phyloP scores from a whole-genome alignment of 257 asterid species.

The Capsicum rhomboideum region DNA sequence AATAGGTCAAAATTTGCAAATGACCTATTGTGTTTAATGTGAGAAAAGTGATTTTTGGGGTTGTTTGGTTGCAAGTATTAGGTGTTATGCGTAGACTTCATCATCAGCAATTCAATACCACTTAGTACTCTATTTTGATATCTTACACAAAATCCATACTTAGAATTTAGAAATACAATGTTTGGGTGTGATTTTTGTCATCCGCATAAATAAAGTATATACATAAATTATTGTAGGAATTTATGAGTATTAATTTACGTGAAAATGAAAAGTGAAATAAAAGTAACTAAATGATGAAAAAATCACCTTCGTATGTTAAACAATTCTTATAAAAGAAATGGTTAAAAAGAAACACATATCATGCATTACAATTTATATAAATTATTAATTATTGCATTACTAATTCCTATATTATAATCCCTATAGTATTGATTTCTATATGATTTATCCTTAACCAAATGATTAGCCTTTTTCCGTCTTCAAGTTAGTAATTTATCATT shows the following conservation, averaged over 20 bases:
- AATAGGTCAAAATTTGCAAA: background rate
- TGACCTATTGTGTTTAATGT: background rate
- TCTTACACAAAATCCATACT: background rate
- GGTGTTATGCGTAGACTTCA: no score
- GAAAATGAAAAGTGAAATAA: no score
- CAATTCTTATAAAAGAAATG: no score
- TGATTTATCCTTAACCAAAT: background rate
- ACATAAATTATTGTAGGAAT: background rate
- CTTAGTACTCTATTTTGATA: background rate
- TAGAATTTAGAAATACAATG: background rate
- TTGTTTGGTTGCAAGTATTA: no score
- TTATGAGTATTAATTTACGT: background rate
- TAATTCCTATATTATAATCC: background rate
- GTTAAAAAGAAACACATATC: no score
- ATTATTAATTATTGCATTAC: background rate
- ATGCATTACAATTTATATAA: background rate
- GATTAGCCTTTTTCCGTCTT: background rate
- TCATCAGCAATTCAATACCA: background rate
- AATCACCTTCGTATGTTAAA: no score
- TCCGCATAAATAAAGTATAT: background rate
- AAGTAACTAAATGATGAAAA: no score
- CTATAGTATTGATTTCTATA: background rate
- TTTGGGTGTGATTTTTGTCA: background rate
- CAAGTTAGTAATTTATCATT: background rate
- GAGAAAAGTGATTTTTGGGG: background rate